A percentile compares a stretch with the other conserved stretches of the same genome.
Conservation (phyloP, 2,329 filamentous ascomycete genomes). For the Claviceps citrina region DNA sequence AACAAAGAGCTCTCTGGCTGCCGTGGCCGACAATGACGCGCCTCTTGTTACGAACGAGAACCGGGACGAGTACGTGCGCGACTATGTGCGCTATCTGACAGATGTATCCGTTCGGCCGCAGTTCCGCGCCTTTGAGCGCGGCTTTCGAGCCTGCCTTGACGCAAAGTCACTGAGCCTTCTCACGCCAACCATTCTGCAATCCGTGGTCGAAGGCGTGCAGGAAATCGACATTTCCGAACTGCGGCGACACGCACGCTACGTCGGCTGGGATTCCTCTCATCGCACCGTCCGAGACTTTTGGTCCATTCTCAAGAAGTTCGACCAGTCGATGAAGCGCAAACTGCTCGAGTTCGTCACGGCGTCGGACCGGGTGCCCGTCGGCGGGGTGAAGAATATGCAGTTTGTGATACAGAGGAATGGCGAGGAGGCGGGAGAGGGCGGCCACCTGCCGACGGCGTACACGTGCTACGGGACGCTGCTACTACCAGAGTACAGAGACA, state of each 20-base stretch:
- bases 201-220: constrained; percentile 68
- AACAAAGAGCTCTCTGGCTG: constrained; percentile 13
- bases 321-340: constrained; percentile 53
- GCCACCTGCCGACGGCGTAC: constrained; percentile 65
- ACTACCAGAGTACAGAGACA: constrained; percentile 65
- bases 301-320: constrained; percentile 56
- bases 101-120: constrained; percentile 63
- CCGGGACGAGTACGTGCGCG: constrained; percentile 59
- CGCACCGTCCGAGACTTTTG: constrained; percentile 68
- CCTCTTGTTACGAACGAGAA: constrained; percentile 69
- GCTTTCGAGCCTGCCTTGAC: constrained; percentile 64
- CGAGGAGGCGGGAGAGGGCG: constrained; percentile 36
- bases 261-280: constrained; percentile 60
- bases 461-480: constrained; percentile 87
- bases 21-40: constrained; percentile 31
- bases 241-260: constrained; percentile 57
- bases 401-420: constrained; percentile 74
- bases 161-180: constrained; percentile 58
- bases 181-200: constrained; percentile 54
- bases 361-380: constrained; percentile 76
- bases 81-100: constrained; percentile 75
- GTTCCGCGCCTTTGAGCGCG: constrained; percentile 63
- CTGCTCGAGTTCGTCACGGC: constrained; percentile 92
- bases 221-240: constrained; percentile 66
- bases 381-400: constrained; percentile 64